A percentile compares a stretch with the other conserved stretches of the same genome.
Conservation (phyloP, 768 basidiomycete species). For the Lentinula aciculospora region DNA sequence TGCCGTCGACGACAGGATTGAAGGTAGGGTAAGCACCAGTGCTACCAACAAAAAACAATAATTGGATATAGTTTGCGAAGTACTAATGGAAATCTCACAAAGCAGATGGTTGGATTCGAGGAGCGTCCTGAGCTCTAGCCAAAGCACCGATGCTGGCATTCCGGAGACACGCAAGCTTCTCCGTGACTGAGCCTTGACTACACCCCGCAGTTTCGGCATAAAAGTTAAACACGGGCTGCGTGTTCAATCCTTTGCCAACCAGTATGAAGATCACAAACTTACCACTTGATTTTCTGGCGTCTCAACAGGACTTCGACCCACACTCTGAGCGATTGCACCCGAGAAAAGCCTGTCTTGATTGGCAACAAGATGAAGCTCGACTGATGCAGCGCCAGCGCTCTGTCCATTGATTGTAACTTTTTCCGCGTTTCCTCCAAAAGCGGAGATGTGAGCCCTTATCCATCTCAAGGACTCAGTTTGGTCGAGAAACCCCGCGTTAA, state of each 20-base stretch:
- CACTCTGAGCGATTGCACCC: conserved; percentile 57
- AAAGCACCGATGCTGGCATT: conserved; percentile 45
- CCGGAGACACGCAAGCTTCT: conserved; percentile 42
- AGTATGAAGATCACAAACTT: conserved; percentile 7
- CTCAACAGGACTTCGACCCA: conserved; percentile 47
- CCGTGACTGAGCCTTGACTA: conserved; percentile 25
- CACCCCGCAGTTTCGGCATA: conserved; percentile 50
- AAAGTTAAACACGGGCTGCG: conserved; percentile 47
- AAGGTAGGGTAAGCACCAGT: conserved; percentile 40
- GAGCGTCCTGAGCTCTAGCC: conserved; percentile 49
- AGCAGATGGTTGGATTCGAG: conserved; percentile 13
- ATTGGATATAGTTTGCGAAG: too few species aligned
- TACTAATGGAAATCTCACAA: background rate
- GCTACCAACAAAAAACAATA: too few species aligned
- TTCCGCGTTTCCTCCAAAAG: conserved; percentile 34
- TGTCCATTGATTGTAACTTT: conserved; percentile 51
- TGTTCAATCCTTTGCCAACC: background rate
- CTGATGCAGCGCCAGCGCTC: conserved; percentile 50
- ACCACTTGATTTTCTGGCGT: conserved; percentile 49
- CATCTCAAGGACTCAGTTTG: conserved; percentile 38
- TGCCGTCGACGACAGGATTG: conserved; percentile 51
- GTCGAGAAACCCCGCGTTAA: conserved; percentile 53
- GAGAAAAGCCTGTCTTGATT: conserved; percentile 37
- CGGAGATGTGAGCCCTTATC: conserved; percentile 29
- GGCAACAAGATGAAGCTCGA: conserved; percentile 55